phyloP scores from a whole-genome alignment of 495 filamentous ascomycete genomes.

The Aspergillus egyptiacus region DNA sequence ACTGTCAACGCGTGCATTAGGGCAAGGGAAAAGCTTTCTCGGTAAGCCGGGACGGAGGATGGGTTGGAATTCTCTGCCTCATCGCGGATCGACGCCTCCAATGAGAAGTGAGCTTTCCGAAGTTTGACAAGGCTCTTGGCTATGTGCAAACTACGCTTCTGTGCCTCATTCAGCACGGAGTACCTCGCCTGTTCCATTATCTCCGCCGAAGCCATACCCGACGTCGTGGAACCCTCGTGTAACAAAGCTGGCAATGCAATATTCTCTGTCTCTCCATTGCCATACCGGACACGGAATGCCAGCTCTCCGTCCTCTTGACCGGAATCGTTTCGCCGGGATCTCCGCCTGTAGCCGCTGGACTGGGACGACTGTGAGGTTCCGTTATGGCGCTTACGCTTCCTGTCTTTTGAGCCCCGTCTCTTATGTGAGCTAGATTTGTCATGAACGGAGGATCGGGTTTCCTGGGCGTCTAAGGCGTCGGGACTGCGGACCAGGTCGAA shows the following conservation, averaged over 20 bases:
- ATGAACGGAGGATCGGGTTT: slow-evolving; percentile 10
- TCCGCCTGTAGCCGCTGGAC: slow-evolving; percentile 37
- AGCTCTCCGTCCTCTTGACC: slow-evolving; percentile 31
- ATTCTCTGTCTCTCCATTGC: slow-evolving; percentile 57
- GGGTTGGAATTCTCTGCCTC: slow-evolving; percentile 16
- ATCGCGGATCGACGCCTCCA: slow-evolving; percentile 32
- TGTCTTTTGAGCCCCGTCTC: slow-evolving; percentile 34
- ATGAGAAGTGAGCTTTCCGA: slow-evolving; percentile 52
- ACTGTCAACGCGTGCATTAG: slow-evolving; percentile 44
- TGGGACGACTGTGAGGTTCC: slow-evolving; percentile 39
- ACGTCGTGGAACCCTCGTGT: slow-evolving; percentile 23
- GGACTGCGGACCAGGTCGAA: slow-evolving; percentile 63
- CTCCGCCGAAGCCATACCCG: slow-evolving; percentile 13
- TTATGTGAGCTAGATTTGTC: slow-evolving; percentile 18
- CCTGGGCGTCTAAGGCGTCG: slow-evolving; percentile 43
- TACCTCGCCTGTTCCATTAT: slow-evolving; percentile 38
- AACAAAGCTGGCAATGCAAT: slow-evolving; percentile 37
- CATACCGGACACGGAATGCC: slow-evolving; percentile 52
- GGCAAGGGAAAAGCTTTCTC: slow-evolving; percentile 40
- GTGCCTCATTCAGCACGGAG: slow-evolving; percentile 43
- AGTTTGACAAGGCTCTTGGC: slow-evolving; percentile 52
- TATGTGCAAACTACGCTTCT: slow-evolving; percentile 48
- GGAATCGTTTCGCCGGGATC: slow-evolving; percentile 33
- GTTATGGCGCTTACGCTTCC: slow-evolving; percentile 55
- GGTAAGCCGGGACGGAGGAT: slow-evolving; percentile 29